Base-by-base conservation (phyloP, 2,329 filamentous ascomycete species). In the Endoconidiophora laricicola region DNA sequence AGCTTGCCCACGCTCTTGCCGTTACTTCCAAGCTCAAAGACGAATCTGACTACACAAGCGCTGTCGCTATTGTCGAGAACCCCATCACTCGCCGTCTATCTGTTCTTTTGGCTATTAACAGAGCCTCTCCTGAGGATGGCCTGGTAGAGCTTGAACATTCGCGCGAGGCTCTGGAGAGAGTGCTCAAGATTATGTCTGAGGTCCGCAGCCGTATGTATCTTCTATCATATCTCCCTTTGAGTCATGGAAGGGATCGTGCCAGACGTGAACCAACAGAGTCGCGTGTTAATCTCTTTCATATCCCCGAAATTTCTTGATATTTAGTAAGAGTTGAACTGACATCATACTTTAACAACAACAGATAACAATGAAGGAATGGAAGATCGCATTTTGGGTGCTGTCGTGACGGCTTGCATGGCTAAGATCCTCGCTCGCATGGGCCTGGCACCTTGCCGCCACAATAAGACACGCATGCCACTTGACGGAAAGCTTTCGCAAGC, bases 371-470 rank as follows among this genome's bases (percentile, higher is more conserved):
- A 52, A 22, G 50, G 50, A 3, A 44, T 52, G 40, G 46, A 52
- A 41, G 50, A 52, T 20, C 46, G 38, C 6, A 52, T 52, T 18
- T 41, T 52, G 20, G 41, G 16, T 9, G 50, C 50, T 26, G 46
- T 52, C 6, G 50, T 52, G 6, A 40, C 40, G 12, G 45, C 50
- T 16, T 52, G 50, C 26, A 45, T 44, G 40, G 38, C 50, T 46
- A 52, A 52, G 26, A 52, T 52, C 26, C 50, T 52, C 37, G 50
- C 50, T 24, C 50, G 50, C 12, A 52, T 52, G 50, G 50, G 50
- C 20, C 24, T 52, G n/a, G 50, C 50, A 3, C 46, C 46, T 10
- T 52, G 50, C 46, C 45, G 50, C 7, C 50, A 52, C 37, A 52
- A 52, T 36, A 52, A 52, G 50, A 52, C 50, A 6, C 50, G 50